These are phyloP conservation scores for Cucurbita maxima DNA, from an alignment of 306 rosid genomes.

Conservation along the genomic window DNA sequence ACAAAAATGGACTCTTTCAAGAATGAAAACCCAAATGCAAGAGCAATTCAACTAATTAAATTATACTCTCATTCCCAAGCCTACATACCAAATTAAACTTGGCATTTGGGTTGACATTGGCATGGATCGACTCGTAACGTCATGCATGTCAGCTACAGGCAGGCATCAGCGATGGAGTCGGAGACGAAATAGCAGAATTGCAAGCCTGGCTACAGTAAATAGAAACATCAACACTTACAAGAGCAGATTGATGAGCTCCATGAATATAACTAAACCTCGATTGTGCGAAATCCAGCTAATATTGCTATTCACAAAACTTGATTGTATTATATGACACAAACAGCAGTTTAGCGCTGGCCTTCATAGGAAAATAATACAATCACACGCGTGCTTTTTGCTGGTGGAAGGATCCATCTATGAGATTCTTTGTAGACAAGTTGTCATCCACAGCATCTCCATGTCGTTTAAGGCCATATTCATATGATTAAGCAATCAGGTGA, in stretches of 20 bases:
- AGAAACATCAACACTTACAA: background rate
- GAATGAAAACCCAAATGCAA: background rate
- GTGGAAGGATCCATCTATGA: background rate
- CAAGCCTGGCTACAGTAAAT: background rate
- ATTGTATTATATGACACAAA: constrained; percentile 3
- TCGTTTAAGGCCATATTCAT: background rate
- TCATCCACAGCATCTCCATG: background rate
- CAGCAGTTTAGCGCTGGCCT: background rate
- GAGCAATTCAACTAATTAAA: background rate
- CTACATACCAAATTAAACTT: background rate
- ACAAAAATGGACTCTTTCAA: background rate
- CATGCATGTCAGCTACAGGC: background rate
- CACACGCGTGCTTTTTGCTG: background rate
- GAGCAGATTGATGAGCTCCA: background rate
- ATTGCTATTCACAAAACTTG: constrained; percentile 7
- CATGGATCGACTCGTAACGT: background rate
- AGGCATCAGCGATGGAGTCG: background rate
- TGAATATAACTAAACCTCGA: background rate
- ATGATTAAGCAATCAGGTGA: background rate
- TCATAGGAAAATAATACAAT: background rate
- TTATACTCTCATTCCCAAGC: background rate
- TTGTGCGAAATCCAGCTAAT: background rate
- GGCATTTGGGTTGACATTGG: background rate
- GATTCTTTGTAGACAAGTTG: constrained; percentile 3
- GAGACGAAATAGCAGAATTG: background rate